Evolutionary conservation across 1,284 basidiomycete species (phyloP), one percentile per base, ranked within the genome.

Genomic region (Peniophora sp.): DNA sequence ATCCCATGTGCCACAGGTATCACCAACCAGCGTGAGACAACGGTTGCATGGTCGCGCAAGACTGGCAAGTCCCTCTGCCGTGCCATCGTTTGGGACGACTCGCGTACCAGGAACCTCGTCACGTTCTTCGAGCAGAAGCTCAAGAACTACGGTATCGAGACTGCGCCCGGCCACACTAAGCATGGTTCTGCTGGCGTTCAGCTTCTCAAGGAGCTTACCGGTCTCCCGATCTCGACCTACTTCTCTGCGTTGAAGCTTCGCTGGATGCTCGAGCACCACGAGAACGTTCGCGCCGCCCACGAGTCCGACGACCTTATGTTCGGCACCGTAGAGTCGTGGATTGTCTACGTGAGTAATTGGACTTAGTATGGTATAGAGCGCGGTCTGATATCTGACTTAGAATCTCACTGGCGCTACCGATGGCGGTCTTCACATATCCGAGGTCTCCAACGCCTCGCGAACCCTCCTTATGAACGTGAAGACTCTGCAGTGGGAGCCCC

Each of bases 11-110:
- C 20, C 49, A 19, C 62, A 91, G 90, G 95, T 36, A 92, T 99
- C 69, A 98, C 96, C 47, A 99, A 97, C 66, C 96, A 99, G 72
- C 85, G 97, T 53, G 96, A 99, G 68, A 99, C 97, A 3, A 87
- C 95, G 1, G 85, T 98, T 17, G 91, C 87, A 11, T 99, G 97
- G 97, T 91, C 91, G 65, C 81, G 86, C 56, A 78, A 76, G 61
- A 96, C 93, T 1, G 95, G 96, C 48, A 87, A 89, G 66, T 86
- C 92, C 0, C 70, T 97, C 12, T 92, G 89, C 67, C 83, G 79
- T 55, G 92, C 94, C 45, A 94, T 99, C 58, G 96, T 97, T 25
- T 99, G 96, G 97, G 89, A 92, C 52, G 97, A 99, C 66, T 85
- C 87, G 9, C 82, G 97, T 46, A 98, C 92, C 50, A 90, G 90